These are phyloP conservation scores for Jacaranda copaia DNA, from an alignment of 257 asterid genomes.

Conservation along the genomic window DNA sequence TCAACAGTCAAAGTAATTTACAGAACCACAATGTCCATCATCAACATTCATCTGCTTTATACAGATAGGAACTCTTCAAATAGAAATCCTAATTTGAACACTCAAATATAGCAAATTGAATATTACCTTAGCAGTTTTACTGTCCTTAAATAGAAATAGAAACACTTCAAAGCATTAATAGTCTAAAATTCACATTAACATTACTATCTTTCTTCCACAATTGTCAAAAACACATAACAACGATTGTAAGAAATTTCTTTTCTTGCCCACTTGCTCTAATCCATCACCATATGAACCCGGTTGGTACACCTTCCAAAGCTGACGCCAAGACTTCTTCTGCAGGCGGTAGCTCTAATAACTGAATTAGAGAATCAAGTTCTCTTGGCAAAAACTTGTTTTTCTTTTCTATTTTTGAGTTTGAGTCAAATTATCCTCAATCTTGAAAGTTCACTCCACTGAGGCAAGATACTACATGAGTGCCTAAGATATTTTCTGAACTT, in stretches of 20 bases:
- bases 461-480: neutral
- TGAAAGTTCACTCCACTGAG: no score
- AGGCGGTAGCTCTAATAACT: no score
- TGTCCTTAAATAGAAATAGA: neutral
- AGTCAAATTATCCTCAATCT: no score
- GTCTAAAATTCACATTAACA: neutral
- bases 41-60: neutral
- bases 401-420: no score
- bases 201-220: constrained; percentile 1
- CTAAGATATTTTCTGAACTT: neutral
- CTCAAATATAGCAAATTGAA: neutral
- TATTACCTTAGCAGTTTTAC: neutral
- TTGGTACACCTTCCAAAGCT: no score
- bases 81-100: neutral
- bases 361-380: no score
- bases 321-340: no score
- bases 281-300: no score
- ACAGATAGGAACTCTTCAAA: neutral
- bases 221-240: constrained; percentile 16
- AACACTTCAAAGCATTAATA: neutral
- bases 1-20: neutral
- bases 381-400: no score
- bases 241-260: neutral
- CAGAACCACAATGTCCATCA: neutral
- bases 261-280: no score